Evolutionary conservation across 1,284 basidiomycete species (phyloP), one percentile per base, ranked within the genome.

Genomic region (Sparassis latifolia): DNA sequence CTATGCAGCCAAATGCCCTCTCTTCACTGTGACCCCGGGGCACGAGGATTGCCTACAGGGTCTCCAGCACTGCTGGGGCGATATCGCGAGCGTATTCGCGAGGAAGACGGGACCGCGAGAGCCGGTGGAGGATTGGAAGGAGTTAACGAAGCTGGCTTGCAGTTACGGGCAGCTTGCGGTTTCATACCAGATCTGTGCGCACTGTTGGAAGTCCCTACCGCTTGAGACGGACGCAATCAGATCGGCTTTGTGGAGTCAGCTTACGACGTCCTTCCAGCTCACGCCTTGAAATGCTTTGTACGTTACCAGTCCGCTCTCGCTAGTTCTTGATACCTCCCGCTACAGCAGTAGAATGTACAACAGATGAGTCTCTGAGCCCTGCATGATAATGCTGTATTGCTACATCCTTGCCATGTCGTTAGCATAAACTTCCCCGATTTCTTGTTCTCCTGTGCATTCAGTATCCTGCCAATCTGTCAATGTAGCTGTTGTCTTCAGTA

Each of bases 111-210:
- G 20, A 33, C 12, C 31, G 28, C 47, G 43, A 32, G 42, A 33
- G 30, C 51, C 47, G 3, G 42, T 52, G 10, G 51, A 52, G 44
- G 43, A 31, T 5, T 52, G 47, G 47, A 48, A 39, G 39, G 40
- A 37, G 20, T 10, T 42, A 9, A 33, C 29, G 4, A 33, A 27
- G 4, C 4, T 33, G 4, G 38, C 32, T 3, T 40, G 33, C 7
- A 12, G 3, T 2, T 33, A 41, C 10, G 47, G 9, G 6, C 12
- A 10, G 31, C 30, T 48, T 9, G 35, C 33, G 10, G n/a, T 7
- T n/a, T 5, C 7, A 33, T 42, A 42, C 39, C 12, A 10, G 3
- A 10, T 48, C 27, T 52, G 51, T 37, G 10, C 35, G 10, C 4
- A 20, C 7, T 52, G 51, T 20, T 32, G 39, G 6, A 33, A 4